These are phyloP conservation scores for Fusarium multiceps DNA, from an alignment of 2,329 filamentous ascomycete species.

Conservation along the genomic window DNA sequence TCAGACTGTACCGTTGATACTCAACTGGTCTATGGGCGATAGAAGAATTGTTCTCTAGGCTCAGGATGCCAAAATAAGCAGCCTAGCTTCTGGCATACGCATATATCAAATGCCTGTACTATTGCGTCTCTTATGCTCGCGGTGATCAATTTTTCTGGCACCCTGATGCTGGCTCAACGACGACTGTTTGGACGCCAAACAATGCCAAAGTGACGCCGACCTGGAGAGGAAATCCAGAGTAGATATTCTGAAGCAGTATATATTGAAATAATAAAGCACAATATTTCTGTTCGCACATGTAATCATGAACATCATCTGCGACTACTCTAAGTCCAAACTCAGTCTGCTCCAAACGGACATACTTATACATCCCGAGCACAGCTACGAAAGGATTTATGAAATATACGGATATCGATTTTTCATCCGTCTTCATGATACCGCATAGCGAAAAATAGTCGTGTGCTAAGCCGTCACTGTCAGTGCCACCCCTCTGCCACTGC, in stretches of 20 bases:
- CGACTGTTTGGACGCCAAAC: neutral
- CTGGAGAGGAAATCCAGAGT: neutral
- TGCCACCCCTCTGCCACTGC: slow-evolving; percentile 22
- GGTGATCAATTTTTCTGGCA: neutral
- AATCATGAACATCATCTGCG: neutral
- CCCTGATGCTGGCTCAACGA: neutral
- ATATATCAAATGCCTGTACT: neutral
- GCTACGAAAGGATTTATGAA: neutral
- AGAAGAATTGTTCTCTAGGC: neutral
- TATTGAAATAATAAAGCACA: neutral
- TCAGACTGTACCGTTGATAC: neutral
- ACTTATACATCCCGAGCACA: neutral
- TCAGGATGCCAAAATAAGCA: neutral
- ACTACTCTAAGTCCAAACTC: neutral
- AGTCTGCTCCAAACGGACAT: neutral
- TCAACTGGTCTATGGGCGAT: neutral
- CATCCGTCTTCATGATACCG: neutral
- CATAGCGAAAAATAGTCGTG: neutral
- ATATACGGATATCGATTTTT: neutral
- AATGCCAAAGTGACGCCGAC: neutral
- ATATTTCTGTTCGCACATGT: neutral
- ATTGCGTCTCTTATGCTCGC: neutral
- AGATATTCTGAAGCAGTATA: neutral
- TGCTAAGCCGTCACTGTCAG: slow-evolving; percentile 1
- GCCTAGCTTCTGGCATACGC: neutral